These are phyloP conservation scores for Penicilliopsis zonata DNA, from an alignment of 495 filamentous ascomycete genomes.

Conservation along the genomic window DNA sequence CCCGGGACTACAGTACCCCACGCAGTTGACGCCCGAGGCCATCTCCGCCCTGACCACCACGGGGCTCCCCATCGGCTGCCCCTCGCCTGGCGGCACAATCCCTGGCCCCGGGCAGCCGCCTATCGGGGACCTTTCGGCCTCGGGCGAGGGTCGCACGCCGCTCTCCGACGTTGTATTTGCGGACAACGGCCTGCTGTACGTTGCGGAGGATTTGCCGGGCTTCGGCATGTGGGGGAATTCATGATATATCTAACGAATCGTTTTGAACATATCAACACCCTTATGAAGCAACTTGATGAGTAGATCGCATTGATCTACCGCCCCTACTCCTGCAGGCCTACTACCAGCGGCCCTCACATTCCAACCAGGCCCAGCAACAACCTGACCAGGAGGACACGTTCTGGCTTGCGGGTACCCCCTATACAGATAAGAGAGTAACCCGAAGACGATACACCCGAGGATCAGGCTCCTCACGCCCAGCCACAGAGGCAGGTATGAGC, in stretches of 20 bases:
- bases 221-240: conserved; percentile 28
- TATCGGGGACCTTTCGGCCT: neutral
- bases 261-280: too few species aligned
- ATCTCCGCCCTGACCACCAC: conserved; percentile 39
- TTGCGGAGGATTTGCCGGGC: conserved; percentile 26
- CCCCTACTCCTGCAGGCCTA: too few species aligned
- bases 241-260: conserved; percentile 6
- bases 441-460: too few species aligned
- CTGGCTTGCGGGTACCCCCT: too few species aligned
- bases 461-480: too few species aligned
- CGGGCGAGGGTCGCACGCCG: conserved; percentile 18
- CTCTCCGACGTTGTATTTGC: conserved; percentile 29
- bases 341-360: too few species aligned
- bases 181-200: conserved; percentile 25
- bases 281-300: too few species aligned
- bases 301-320: too few species aligned
- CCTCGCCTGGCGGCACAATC: conserved; percentile 26
- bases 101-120: conserved; percentile 4
- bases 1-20: neutral
- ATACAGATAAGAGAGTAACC: too few species aligned
- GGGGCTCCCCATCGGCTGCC: conserved; percentile 27
- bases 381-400: too few species aligned
- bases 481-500: too few species aligned
- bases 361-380: too few species aligned
- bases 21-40: conserved; percentile 15